Percentiles rank a stretch among this genome's conserved stretches.
These are phyloP conservation scores for Herpetomonas tarakana DNA, from an alignment of 208 protist genomes.

Conservation along the genomic window DNA sequence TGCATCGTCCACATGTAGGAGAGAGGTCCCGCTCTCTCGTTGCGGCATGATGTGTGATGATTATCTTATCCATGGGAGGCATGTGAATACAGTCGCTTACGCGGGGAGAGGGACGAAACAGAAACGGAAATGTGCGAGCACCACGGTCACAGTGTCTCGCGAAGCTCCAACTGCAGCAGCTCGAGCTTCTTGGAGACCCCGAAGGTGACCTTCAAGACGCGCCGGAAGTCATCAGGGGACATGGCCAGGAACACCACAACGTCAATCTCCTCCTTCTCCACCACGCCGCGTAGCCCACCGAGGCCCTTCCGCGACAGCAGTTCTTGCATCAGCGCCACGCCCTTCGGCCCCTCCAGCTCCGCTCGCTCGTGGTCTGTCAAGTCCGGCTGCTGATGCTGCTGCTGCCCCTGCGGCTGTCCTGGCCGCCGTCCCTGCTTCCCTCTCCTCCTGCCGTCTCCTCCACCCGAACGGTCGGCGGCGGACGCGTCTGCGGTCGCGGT, in stretches of 20 bases:
- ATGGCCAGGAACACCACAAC: conserved; percentile 77
- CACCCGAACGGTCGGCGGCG: background rate
- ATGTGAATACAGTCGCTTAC: no score
- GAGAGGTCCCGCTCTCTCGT: no score
- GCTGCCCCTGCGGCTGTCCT: background rate
- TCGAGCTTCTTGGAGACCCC: conserved; percentile 75
- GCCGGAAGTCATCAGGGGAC: conserved; percentile 58
- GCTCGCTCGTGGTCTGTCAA: background rate
- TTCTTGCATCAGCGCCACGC: conserved; percentile 42
- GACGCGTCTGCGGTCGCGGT: background rate
- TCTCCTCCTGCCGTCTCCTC: no score
- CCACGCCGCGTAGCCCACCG: conserved; percentile 29
- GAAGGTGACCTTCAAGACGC: conserved; percentile 82
- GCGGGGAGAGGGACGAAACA: no score
- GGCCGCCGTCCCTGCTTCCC: no score
- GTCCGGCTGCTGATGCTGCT: background rate
- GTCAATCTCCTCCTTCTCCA: conserved; percentile 76
- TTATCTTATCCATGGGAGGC: no score
- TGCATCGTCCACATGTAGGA: no score
- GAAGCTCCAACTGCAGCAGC: conserved; percentile 72
- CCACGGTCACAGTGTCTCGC: conserved; percentile 24
- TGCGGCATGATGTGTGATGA: no score
- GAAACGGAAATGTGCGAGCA: no score
- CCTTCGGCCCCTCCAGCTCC: conserved; percentile 27
- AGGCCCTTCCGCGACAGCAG: conserved; percentile 69